These are phyloP conservation scores for Chlorella variabilis DNA, from an alignment of 163 green algal genomes.

Conservation along the genomic window DNA sequence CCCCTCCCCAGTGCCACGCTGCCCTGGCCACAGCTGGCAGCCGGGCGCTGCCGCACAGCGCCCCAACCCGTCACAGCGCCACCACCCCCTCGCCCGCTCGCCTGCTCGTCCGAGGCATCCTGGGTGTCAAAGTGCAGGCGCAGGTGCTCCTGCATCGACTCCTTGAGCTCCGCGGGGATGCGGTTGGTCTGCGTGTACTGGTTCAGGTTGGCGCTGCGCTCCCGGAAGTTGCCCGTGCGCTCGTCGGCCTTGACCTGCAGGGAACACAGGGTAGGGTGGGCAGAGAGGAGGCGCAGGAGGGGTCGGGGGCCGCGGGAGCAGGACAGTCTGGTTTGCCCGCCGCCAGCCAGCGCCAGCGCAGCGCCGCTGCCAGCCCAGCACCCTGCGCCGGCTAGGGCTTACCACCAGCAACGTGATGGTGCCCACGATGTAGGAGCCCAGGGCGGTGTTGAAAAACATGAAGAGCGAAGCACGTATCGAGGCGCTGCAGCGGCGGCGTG, in stretches of 20 bases:
- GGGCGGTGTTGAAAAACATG: constrained; percentile 58
- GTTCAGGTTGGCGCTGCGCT: constrained; percentile 33
- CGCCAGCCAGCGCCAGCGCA: no score
- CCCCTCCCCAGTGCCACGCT: no score
- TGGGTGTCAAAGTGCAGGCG: constrained; percentile 73
- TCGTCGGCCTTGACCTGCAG: constrained; percentile 67
- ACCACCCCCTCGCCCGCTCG: no score
- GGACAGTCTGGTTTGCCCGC: no score
- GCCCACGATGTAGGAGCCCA: constrained; percentile 61
- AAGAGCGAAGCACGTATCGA: constrained; percentile 32
- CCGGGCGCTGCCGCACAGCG: no score
- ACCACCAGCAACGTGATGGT: constrained; percentile 75
- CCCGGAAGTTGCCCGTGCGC: constrained; percentile 41
- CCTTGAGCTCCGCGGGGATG: constrained; percentile 50
- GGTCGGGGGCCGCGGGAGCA: no score
- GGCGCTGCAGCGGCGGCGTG: constrained; percentile 10
- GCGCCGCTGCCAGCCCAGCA: no score
- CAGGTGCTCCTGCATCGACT: constrained; percentile 72
- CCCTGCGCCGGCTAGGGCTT: no score
- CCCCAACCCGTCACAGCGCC: no score
- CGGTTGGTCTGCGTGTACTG: constrained; percentile 30
- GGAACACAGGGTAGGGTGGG: not conserved
- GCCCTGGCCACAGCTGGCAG: no score
- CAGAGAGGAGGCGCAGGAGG: no score
- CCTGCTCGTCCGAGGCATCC: constrained; percentile 69